Base-by-base conservation (phyloP, 805 yeast genomes). In the Suhomyces prunicola region DNA sequence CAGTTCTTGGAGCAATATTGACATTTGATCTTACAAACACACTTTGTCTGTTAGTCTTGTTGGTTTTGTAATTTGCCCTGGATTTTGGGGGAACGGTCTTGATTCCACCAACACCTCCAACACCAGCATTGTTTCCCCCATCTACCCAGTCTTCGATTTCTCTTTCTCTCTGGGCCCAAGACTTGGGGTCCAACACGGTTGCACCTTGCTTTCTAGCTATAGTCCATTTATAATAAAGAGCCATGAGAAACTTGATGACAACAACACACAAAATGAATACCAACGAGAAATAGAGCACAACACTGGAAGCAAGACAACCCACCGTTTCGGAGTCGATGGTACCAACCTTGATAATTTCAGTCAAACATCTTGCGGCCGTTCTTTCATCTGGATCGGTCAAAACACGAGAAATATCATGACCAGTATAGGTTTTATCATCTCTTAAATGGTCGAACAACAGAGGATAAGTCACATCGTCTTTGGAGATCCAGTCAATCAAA, bases 281-380 rank as follows among this genome's bases (percentile, higher is more conserved):
- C 62, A 94, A 78, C 1, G 97, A 88, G 6, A 87, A 80, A 60
- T 84, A 83, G 55, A 94, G 79, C 1, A 94, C 97, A 40, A 92
- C 84, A 51, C 84, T 74, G 0, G 97, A 90, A 0, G 97, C 96
- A 64, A 94, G 85, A 72, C 99, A 94, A 5, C 99, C 99, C 62
- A 94, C 84, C 6, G 96, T 85, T 39, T 88, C 89, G 2, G 92
- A 83, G 65, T 94, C 98, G 42, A 94, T 82, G 47, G 83, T 85
- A 22, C 99, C 99, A 13, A 93, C 96, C 69, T 87, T 90, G 49
- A 88, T 77, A 50, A 90, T 88, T 69, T 94, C 98, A 9, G 86
- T 74, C 51, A 94, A 73, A 69, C 99, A 94, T 61, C 85, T 82
- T 6, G 94, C 96, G 4, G 84, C 82, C 62, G 81, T 78, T 53